Conservation (phyloP, 1,284 basidiomycete species). For the Puccinia polysora region DNA sequence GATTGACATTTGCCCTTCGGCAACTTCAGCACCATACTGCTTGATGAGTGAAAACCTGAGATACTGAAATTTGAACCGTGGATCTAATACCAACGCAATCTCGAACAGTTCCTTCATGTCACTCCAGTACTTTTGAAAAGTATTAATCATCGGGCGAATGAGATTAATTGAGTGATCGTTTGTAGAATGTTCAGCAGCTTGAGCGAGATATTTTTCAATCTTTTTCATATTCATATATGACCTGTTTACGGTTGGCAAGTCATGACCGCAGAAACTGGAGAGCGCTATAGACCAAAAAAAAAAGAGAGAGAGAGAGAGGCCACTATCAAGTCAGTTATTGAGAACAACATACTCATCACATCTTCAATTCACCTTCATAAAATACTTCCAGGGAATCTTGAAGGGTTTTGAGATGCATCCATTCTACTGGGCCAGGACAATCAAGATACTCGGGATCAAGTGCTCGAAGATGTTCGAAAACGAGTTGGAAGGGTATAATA, state of each 20-base stretch:
- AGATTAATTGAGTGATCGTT: conserved; percentile 18
- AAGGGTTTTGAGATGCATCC: neutral
- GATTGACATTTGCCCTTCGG: neutral
- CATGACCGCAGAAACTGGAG: neutral
- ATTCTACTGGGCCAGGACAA: neutral
- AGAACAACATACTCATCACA: neutral
- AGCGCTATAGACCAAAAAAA: neutral
- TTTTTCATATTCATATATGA: conserved; percentile 22
- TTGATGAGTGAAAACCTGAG: conserved; percentile 6
- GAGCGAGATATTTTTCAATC: conserved; percentile 4
- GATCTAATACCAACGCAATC: conserved; percentile 1
- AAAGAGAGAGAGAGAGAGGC: neutral
- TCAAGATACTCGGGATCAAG: neutral
- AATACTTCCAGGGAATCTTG: conserved; percentile 7
- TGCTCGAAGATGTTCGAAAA: neutral
- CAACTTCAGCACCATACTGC: conserved; percentile 4
- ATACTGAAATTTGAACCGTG: conserved; percentile 3
- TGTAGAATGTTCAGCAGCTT: conserved; percentile 13
- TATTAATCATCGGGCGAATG: neutral
- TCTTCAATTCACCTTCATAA: neutral
- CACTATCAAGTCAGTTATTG: neutral
- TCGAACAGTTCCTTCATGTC: neutral
- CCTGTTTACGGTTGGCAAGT: neutral
- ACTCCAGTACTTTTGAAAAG: conserved; percentile 2
- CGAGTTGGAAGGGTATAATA: neutral